phyloP scores from a whole-genome alignment of 345 rosid species.

The Geranium rotundifolium region DNA sequence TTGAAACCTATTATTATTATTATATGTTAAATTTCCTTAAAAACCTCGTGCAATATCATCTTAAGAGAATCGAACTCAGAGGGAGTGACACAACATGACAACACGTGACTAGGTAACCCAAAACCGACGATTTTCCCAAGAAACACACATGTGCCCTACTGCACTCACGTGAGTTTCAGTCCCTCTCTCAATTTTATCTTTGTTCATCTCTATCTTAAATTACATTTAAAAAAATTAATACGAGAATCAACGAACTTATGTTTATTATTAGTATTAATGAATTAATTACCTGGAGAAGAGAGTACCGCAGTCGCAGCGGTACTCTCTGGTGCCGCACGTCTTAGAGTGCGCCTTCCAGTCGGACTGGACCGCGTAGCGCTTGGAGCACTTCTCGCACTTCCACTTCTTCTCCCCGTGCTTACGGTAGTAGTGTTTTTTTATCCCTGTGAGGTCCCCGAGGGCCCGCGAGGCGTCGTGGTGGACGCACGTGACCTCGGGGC shows the following conservation, averaged over 20 bases:
- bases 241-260: background rate
- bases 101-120: too few species aligned
- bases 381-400: constrained; percentile 84
- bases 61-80: too few species aligned
- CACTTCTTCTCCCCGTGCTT: constrained; percentile 86
- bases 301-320: constrained; percentile 82
- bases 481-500: constrained; percentile 78
- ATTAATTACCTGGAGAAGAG: constrained; percentile 59
- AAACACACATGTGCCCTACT: too few species aligned
- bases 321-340: constrained; percentile 76
- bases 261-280: too few species aligned
- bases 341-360: constrained; percentile 93
- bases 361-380: constrained; percentile 70
- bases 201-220: too few species aligned
- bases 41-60: too few species aligned
- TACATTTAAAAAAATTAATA: background rate
- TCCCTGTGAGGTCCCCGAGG: constrained; percentile 77
- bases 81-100: too few species aligned
- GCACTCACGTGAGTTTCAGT: too few species aligned
- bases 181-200: too few species aligned
- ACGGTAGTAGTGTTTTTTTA: constrained; percentile 66
- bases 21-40: too few species aligned
- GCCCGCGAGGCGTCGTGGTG: constrained; percentile 81
- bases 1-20: too few species aligned
- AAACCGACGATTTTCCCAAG: too few species aligned